Evolutionary conservation across 2,329 filamentous ascomycete genomes (phyloP).

Genomic region (Ceratocystis variospora): DNA sequence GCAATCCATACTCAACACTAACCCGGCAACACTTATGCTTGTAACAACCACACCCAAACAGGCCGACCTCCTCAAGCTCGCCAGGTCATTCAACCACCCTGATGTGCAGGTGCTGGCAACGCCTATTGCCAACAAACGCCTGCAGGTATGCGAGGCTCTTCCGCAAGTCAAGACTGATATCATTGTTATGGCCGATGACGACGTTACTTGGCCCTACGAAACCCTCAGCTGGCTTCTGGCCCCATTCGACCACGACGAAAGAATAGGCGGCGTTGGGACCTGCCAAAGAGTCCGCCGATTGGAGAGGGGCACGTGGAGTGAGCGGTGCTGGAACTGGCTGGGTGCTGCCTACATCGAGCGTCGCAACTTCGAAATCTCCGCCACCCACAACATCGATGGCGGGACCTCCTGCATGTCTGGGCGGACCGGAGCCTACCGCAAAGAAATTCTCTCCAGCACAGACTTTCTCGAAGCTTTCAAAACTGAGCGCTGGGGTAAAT

Average conservation of each 20-base stretch:
- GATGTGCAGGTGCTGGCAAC: constrained; percentile 63
- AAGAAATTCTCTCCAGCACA: constrained; percentile 71
- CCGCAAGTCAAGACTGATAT: constrained; percentile 71
- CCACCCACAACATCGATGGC: constrained; percentile 86
- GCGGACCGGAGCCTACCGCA: constrained; percentile 81
- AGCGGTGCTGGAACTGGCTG: constrained; percentile 71
- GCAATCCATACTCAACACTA: constrained; percentile 57
- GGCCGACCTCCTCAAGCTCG: constrained; percentile 52
- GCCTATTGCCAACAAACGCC: constrained; percentile 82
- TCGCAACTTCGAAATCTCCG: constrained; percentile 92
- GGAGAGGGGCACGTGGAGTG: constrained; percentile 42
- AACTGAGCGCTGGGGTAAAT: constrained; percentile 78
- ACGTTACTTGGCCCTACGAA: constrained; percentile 80
- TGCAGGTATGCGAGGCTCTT: constrained; percentile 84
- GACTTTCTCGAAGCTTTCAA: constrained; percentile 82
- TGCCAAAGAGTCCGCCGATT: constrained; percentile 73
- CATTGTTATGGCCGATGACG: constrained; percentile 88
- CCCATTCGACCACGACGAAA: constrained; percentile 63
- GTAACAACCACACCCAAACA: constrained; percentile 77
- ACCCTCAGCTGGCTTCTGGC: constrained; percentile 85
- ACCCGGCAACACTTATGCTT: constrained; percentile 61
- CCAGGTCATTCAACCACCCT: constrained; percentile 42
- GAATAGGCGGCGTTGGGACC: constrained; percentile 81
- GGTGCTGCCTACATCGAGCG: constrained; percentile 85
- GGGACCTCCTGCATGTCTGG: constrained; percentile 96